Evolutionary conservation across 768 basidiomycete species (phyloP).

Genomic region (Cystofilobasidium bisporidii): DNA sequence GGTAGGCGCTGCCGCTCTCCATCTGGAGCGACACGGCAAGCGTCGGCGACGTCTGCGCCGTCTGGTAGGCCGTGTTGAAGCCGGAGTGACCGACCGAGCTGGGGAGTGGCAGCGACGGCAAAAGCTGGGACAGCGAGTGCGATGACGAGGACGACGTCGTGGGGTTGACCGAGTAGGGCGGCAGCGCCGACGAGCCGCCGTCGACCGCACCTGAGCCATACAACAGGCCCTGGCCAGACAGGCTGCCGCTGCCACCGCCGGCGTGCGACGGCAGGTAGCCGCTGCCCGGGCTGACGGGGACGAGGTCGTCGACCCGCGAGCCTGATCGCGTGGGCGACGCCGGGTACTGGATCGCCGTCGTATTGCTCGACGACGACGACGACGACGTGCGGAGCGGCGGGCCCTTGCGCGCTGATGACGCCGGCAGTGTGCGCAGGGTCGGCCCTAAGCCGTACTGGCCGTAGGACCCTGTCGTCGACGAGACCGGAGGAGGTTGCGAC

Average conservation of each 20-base stretch:
- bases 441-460: not conserved
- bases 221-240: no score
- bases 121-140: not conserved
- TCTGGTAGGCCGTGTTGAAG: conserved; percentile 12
- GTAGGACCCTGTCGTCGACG: not conserved
- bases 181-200: not conserved
- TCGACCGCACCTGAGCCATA: not conserved
- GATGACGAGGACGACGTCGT: not conserved
- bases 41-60: conserved; percentile 8
- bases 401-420: not conserved
- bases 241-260: not conserved
- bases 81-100: not conserved
- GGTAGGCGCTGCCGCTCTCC: not conserved
- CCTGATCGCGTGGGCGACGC: not conserved
- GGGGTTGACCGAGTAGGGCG: conserved; percentile 8
- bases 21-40: not conserved
- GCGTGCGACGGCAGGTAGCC: conserved; percentile 2
- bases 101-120: conserved; percentile 3
- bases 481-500: not conserved
- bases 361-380: not conserved
- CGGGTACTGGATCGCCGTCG: not conserved
- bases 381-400: not conserved
- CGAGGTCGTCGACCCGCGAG: not conserved
- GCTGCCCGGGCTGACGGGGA: not conserved
- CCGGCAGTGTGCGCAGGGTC: not conserved